Conservation (phyloP, 495 filamentous ascomycete species). For the Talaromyces ruber region DNA sequence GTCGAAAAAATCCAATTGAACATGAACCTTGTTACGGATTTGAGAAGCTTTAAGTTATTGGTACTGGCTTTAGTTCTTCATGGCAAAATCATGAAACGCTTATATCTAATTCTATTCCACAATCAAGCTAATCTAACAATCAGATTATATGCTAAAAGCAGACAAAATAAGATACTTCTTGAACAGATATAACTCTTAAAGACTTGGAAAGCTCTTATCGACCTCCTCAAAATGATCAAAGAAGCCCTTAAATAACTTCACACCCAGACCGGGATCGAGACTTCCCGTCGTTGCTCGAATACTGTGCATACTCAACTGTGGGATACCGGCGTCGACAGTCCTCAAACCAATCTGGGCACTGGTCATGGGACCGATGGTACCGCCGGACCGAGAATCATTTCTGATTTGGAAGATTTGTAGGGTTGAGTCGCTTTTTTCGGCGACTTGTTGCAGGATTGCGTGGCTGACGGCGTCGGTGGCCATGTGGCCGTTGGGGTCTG, state of each 20-base stretch:
- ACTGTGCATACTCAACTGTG: slow-evolving; percentile 90
- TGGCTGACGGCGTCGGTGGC: slow-evolving; percentile 78
- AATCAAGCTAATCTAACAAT: neutral
- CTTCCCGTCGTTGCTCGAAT: slow-evolving; percentile 86
- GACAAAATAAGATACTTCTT: neutral
- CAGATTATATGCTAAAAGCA: neutral
- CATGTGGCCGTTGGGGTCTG: slow-evolving; percentile 90
- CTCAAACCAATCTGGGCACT: slow-evolving; percentile 72
- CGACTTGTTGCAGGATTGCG: slow-evolving; percentile 65
- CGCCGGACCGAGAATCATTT: slow-evolving; percentile 80
- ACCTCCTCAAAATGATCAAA: slow-evolving; percentile 83
- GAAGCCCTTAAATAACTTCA: slow-evolving; percentile 83
- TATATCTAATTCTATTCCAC: neutral
- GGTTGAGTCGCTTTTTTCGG: slow-evolving; percentile 55
- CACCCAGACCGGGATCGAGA: slow-evolving; percentile 80
- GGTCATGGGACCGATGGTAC: slow-evolving; percentile 93
- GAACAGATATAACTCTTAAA: slow-evolving; percentile 12
- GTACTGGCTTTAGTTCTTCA: neutral
- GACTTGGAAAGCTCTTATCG: slow-evolving; percentile 68
- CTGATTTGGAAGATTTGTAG: slow-evolving; percentile 92
- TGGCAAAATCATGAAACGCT: neutral
- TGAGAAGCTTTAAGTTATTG: neutral
- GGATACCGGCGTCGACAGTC: slow-evolving; percentile 82
- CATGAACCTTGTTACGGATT: neutral
- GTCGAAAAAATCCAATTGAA: neutral